phyloP scores from a whole-genome alignment of 169 alveolate genomes.

The Theileria annulata region DNA sequence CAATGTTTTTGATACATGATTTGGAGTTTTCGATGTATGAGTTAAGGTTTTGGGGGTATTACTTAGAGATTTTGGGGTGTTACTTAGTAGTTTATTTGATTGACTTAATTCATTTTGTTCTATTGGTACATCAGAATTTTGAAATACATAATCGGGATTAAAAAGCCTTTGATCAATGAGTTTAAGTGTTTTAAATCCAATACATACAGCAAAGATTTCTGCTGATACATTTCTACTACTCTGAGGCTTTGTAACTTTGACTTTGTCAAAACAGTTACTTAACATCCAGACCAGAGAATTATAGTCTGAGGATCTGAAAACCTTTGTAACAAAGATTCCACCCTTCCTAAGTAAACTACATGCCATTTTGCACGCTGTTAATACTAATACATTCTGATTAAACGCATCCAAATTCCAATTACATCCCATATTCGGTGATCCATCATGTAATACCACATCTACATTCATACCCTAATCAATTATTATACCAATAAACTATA shows the following conservation, averaged over 20 bases:
- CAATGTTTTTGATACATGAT: slow-evolving; percentile 57
- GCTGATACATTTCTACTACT: slow-evolving; percentile 97
- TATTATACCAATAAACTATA: not conserved
- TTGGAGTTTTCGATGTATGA: slow-evolving; percentile 32
- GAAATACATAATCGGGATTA: slow-evolving; percentile 93
- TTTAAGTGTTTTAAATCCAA: slow-evolving; percentile 92
- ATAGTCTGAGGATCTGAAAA: slow-evolving; percentile 93
- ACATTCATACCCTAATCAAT: slow-evolving; percentile 86
- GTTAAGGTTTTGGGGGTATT: slow-evolving; percentile 19
- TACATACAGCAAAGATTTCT: slow-evolving; percentile 95
- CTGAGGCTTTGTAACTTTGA: slow-evolving; percentile 97
- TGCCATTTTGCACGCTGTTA: slow-evolving; percentile 92
- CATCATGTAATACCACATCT: slow-evolving; percentile 98
- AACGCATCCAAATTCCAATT: slow-evolving; percentile 98
- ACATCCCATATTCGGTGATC: slow-evolving; percentile 99
- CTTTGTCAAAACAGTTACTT: slow-evolving; percentile 92
- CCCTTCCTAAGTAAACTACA: slow-evolving; percentile 75
- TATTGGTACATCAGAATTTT: slow-evolving; percentile 61
- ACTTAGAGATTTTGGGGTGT: no score
- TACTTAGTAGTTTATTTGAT: no score
- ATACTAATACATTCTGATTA: slow-evolving; percentile 93
- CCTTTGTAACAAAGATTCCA: slow-evolving; percentile 73
- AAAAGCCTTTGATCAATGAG: slow-evolving; percentile 92
- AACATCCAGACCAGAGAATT: slow-evolving; percentile 95
- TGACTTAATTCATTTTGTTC: slow-evolving; percentile 12